Conservation (phyloP, 768 basidiomycete species). For the Rhizopogon roseolus region DNA sequence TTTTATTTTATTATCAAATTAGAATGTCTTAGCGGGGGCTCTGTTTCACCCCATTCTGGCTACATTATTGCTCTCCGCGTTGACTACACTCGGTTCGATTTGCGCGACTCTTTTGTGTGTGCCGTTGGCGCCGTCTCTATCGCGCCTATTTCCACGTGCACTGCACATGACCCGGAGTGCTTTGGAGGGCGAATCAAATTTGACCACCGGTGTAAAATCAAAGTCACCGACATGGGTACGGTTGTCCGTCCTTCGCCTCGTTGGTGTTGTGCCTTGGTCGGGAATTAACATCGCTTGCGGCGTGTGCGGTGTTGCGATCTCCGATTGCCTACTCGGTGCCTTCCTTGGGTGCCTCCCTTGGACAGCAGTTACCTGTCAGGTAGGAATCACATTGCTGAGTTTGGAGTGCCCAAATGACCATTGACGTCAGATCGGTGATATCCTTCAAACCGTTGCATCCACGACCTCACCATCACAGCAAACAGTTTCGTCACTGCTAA, state of each 20-base stretch:
- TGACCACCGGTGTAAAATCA: constrained; percentile 29
- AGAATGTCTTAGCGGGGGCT: constrained; percentile 90
- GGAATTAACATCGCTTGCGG: constrained; percentile 97
- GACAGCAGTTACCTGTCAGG: constrained; percentile 91
- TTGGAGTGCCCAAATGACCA: constrained; percentile 1
- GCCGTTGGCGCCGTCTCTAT: constrained; percentile 81
- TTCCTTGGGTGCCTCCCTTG: constrained; percentile 85
- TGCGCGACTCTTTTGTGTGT: constrained; percentile 76
- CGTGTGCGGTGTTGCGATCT: constrained; percentile 74
- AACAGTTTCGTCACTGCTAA: constrained; percentile 79
- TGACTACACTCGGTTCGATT: constrained; percentile 85
- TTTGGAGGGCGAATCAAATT: constrained; percentile 61
- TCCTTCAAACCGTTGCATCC: constrained; percentile 78
- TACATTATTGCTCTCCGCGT: constrained; percentile 72
- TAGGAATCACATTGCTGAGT: constrained; percentile 28
- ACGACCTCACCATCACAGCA: constrained; percentile 66
- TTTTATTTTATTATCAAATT: constrained; percentile 2
- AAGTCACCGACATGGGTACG: constrained; percentile 69
- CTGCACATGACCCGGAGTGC: constrained; percentile 81
- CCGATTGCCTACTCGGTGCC: constrained; percentile 73
- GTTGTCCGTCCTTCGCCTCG: constrained; percentile 79
- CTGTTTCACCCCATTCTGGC: constrained; percentile 81
- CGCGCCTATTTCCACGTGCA: constrained; percentile 77
- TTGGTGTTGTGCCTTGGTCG: constrained; percentile 95
- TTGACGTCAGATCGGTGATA: constrained; percentile 68